Evolutionary conservation across 208 protist species (phyloP), one percentile per base, ranked within the genome.

Genomic region (Wallacemonas sp.): DNA sequence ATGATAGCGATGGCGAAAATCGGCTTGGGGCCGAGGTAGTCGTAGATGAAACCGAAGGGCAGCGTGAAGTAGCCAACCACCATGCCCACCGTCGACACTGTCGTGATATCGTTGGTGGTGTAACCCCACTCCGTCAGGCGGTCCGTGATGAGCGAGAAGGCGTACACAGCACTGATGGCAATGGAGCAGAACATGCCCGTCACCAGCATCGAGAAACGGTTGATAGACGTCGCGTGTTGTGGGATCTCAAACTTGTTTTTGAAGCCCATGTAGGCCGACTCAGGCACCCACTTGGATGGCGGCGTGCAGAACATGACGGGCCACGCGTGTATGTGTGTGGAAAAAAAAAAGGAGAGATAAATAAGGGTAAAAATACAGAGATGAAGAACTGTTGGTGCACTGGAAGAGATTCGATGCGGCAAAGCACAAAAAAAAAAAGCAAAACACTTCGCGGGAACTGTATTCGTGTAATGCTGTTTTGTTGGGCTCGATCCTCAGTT

Each of bases 1-100:
- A 79, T 34, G 44, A 81, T 68, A 19, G 66, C 79, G 24, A 80
- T 55, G 6, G 64, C 33, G 22, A 81, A 81, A 42, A 85, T 72
- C 34, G 74, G 70, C 64, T 80, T 81, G n/a, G 80, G 80, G 19
- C 80, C 80, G 38, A 77, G 36, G 66, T 79, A 82, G 51, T 86
- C 80, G 55, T 75, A 86, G 41, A 86, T 77, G 36, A 80, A 71
- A 38, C 80, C 75, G 62, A 79, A 81, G 14, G 80, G 80, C 11
- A 86, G 34, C 14, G 71, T 82, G 24, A 82, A 68, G 56, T 82
- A 82, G 24, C 80, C 80, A 68, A 81, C 62, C 9, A 80, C 80
- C 47, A 80, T 79, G 21, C 80, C 80, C n/a, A 86, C 72, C 21
- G 80, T 86, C 9, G 68, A 77, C 51, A 86, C 61, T 14, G 75